These are phyloP conservation scores for Betula pendula DNA, from an alignment of 306 rosid species.

Conservation along the genomic window DNA sequence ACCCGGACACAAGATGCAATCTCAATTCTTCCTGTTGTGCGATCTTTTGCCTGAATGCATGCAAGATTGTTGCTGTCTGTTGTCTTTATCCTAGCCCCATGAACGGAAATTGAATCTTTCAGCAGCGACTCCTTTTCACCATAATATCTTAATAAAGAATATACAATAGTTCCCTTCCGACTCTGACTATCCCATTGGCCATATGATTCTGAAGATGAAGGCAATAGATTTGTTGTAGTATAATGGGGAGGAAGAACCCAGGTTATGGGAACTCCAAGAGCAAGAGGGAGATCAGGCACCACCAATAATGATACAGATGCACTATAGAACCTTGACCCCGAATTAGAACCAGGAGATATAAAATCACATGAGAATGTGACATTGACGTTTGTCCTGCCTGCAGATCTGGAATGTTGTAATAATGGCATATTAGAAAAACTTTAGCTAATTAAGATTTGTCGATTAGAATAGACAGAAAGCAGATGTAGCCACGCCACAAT, in stretches of 20 bases:
- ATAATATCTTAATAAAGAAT: constrained; percentile 56
- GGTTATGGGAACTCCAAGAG: constrained; percentile 85
- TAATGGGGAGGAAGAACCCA: constrained; percentile 97
- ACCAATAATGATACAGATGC: constrained; percentile 73
- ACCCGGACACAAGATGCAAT: constrained; percentile 92
- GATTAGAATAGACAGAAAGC: not conserved
- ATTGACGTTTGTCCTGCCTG: constrained; percentile 70
- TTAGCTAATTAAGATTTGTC: not conserved
- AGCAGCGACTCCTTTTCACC: constrained; percentile 58
- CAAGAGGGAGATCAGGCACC: constrained; percentile 81
- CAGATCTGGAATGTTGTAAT: constrained; percentile 53
- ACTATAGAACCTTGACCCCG: constrained; percentile 51
- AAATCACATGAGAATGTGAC: constrained; percentile 78
- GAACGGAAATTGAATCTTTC: constrained; percentile 66
- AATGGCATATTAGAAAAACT: constrained; percentile 1
- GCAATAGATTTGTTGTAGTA: constrained; percentile 64
- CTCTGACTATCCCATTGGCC: constrained; percentile 52
- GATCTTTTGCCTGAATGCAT: constrained; percentile 94
- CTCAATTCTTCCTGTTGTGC: constrained; percentile 67
- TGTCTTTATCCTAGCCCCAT: constrained; percentile 77
- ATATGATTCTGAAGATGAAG: constrained; percentile 58
- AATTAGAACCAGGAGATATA: constrained; percentile 45
- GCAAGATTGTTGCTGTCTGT: constrained; percentile 65
- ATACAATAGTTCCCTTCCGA: constrained; percentile 61
- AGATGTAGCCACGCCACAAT: not conserved